Evolutionary conservation across 2,329 filamentous ascomycete genomes (phyloP), one percentile per base, ranked within the genome.

Genomic region (Fusarium vanettenii): DNA sequence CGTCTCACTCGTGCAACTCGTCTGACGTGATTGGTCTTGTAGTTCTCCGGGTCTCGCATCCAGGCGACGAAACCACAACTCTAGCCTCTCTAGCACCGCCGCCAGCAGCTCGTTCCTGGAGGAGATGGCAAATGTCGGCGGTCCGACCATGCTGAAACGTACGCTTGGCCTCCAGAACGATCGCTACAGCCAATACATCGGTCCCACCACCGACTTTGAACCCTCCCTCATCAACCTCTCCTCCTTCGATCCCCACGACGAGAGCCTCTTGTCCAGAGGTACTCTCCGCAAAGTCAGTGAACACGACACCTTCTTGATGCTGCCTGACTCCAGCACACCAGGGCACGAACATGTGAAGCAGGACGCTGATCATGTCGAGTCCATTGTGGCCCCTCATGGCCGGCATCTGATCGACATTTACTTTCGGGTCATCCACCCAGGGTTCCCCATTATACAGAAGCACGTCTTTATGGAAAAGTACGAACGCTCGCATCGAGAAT

Each of bases 371-470:
- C 91, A 91, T 73, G 91, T 97, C 77, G 94, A 97, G 84, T 89
- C 89, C 64, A 87, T 95, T 45, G 92, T 97, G 37, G 89, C 91
- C 25, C 93, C 94, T 5, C 90, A 97, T 81, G 94, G 94, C n/a
- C 91, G 91, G 65, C 89, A 89, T 62, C 85, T 97, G 67, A 89
- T 97, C 75, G 92, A 95, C 76, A 85, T 97, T 43, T 97, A 95
- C 86, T 97, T 97, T 80, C 89, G 90, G 70, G 89, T 94, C 70
- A 92, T 97, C 25, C 94, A 97, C 81, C 94, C 94, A 0, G 92
- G 89, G 75, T 95, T 95, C 78, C 94, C 94, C 25, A 94, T 97
- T 76, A 88, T 97, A 43, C 93, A 97, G 80, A 95, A 95, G 83
- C 89, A 91, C 68, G 90, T 95, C 66, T 96, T 96, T 76, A 86